A percentile compares a stretch with the other conserved stretches of the same genome.
Conservation (phyloP, 495 filamentous ascomycete species). For the Evansstolkia leycettana region DNA sequence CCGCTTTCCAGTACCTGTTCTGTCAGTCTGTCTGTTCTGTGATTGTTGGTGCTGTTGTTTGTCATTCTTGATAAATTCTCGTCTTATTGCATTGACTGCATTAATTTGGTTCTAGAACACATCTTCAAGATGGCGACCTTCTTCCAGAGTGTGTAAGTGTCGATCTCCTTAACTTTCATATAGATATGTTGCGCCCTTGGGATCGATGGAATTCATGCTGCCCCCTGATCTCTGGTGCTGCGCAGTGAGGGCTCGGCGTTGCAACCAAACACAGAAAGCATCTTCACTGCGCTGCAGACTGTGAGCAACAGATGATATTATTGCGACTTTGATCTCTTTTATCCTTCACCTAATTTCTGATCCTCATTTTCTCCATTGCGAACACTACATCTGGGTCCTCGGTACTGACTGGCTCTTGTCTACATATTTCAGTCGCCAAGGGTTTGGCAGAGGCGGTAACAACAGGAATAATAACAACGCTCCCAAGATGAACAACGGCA, state of each 20-base stretch:
- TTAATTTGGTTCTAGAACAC: constrained; percentile 1
- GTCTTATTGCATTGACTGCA: neutral
- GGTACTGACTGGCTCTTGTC: constrained; percentile 16
- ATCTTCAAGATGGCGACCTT: constrained; percentile 53
- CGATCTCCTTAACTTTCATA: no score
- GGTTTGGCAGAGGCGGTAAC: constrained; percentile 38
- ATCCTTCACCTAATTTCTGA: no score
- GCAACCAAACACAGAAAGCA: neutral
- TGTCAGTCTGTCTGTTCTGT: no score
- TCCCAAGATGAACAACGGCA: constrained; percentile 33
- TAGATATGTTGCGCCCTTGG: no score
- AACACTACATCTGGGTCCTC: constrained; percentile 2
- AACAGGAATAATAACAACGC: constrained; percentile 34
- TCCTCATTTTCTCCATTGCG: no score
- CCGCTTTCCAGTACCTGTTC: no score
- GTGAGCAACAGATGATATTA: no score
- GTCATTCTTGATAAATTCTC: no score
- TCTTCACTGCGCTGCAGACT: neutral
- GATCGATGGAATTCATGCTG: constrained; percentile 3
- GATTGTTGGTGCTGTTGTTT: no score
- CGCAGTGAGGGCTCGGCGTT: constrained; percentile 4
- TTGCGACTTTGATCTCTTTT: no score
- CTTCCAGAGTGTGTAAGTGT: constrained; percentile 69
- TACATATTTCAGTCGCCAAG: constrained; percentile 29
- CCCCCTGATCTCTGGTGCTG: constrained; percentile 7